A percentile compares a stretch with the other conserved stretches of the same genome.
phyloP scores from a whole-genome alignment of 306 rosid genomes.

The Oemleria cerasiformis region DNA sequence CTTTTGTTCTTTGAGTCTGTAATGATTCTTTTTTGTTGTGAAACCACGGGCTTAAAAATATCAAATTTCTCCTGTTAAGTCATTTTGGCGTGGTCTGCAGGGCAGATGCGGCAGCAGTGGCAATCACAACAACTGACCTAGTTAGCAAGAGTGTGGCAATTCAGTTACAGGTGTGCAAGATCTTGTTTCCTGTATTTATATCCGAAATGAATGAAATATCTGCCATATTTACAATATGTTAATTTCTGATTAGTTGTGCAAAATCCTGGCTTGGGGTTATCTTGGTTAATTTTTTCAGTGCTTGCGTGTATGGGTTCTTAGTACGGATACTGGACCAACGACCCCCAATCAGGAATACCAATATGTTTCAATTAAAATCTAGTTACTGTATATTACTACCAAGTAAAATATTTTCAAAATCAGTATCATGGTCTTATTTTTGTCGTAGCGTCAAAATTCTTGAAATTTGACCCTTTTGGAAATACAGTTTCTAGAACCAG shows the following conservation, averaged over 20 bases:
- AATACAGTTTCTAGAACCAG: neutral
- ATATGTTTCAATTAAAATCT: neutral
- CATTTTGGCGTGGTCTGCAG: conserved; percentile 40
- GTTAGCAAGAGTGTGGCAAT: conserved; percentile 95
- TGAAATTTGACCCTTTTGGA: neutral
- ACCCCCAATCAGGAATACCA: neutral
- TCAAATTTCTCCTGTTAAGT: neutral
- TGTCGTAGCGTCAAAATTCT: neutral
- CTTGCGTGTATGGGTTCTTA: neutral
- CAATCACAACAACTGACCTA: conserved; percentile 93
- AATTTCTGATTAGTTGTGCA: neutral
- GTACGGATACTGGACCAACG: neutral
- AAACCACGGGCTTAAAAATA: neutral
- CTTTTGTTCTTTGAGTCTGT: neutral
- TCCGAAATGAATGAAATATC: neutral
- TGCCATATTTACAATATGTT: neutral
- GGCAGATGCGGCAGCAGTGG: conserved; percentile 93
- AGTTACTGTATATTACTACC: neutral
- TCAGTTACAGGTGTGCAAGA: conserved; percentile 59
- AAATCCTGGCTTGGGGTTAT: neutral
- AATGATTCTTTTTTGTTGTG: neutral
- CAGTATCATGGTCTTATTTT: neutral
- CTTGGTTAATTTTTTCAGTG: neutral
- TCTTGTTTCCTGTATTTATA: conserved; percentile 20
- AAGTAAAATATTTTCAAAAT: neutral